phyloP scores from a whole-genome alignment of 495 filamentous ascomycete species.

The Haplographium delicatum region DNA sequence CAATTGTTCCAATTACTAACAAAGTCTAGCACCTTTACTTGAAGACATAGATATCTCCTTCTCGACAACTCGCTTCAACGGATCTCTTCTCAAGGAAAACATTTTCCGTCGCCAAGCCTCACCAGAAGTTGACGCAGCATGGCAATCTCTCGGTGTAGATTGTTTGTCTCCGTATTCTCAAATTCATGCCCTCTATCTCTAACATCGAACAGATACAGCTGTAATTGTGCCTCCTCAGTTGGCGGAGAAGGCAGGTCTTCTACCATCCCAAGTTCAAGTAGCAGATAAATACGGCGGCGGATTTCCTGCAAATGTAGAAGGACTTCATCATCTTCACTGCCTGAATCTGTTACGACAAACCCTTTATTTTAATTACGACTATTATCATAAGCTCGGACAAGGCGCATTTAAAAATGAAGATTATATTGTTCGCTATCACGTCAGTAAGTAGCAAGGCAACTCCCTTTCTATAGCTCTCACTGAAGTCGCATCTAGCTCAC shows the following conservation, averaged over 20 bases:
- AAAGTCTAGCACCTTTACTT: constrained; percentile 10
- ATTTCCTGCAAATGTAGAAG: constrained; percentile 48
- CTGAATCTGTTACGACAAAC: constrained; percentile 52
- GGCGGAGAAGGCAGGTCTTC: constrained; percentile 36
- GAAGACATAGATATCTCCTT: constrained; percentile 4
- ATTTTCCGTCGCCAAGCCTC: constrained; percentile 42
- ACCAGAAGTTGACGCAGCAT: constrained; percentile 51
- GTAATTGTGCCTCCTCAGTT: constrained; percentile 29
- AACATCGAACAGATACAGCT: constrained; percentile 21
- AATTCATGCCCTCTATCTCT: no score
- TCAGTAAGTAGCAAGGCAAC: constrained; percentile 32
- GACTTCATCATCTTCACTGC: constrained; percentile 55
- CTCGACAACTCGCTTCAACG: constrained; percentile 37
- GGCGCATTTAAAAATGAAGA: constrained; percentile 47
- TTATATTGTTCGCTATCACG: constrained; percentile 40
- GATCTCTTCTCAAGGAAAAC: constrained; percentile 45
- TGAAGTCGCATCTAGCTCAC: constrained; percentile 49
- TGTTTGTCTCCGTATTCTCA: no score
- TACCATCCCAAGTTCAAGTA: constrained; percentile 41
- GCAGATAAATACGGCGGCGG: constrained; percentile 48
- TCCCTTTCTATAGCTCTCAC: no score
- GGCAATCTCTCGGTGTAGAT: constrained; percentile 43
- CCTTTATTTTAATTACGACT: constrained; percentile 51
- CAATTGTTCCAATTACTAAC: no score
- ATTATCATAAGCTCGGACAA: constrained; percentile 40